Base-by-base conservation (phyloP, 768 basidiomycete species). In the Russula brevipes region DNA sequence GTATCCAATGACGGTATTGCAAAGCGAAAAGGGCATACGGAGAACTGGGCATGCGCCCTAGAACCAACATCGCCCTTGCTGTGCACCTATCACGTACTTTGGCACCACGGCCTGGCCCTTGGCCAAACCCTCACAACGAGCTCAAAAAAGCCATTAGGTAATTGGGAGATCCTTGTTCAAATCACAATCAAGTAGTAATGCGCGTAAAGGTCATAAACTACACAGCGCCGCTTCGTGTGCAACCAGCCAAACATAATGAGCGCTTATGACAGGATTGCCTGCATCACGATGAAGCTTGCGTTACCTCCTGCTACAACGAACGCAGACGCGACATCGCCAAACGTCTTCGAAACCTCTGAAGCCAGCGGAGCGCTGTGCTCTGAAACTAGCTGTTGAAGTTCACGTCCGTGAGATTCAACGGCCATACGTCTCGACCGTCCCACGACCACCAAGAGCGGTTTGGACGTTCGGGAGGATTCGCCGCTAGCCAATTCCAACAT, bases 391-490 rank as follows among this genome's bases (percentile, higher is more conserved):
- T 75, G 67, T 42, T 74, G 76, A 66, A 94, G 71, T 75, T 97
- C 94, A 0, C 68, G 71, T 10, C 74, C 70, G 62, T 90, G 83
- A 7, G 79, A 78, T 68, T 85, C 84, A 0, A 80, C 79, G 0
- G 84, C 84, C 74, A 90, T 78, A 49, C 88, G 76, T 54, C 89
- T 80, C 42, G 89, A 91, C 2, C 95, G 83, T 0, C 96, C 94
- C 11, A 77, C 73, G 16, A 89, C 73, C 12, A 90, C 80, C 38
- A 94, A 78, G 51, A 89, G 70, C 1, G 83, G 77, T 61, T 80
- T 79, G n/a, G 72, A 74, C 12, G 70, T 66, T 52, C 74, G 69
- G 61, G 71, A 66, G 8, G 69, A 66, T 8, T 71, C 68, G 41
- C 72, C 72, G 0, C 66, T 71, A 24, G 57, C 81, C 2, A 77